Base-by-base conservation (phyloP, 1,284 basidiomycete species). In the Leccinum pallidistipes region DNA sequence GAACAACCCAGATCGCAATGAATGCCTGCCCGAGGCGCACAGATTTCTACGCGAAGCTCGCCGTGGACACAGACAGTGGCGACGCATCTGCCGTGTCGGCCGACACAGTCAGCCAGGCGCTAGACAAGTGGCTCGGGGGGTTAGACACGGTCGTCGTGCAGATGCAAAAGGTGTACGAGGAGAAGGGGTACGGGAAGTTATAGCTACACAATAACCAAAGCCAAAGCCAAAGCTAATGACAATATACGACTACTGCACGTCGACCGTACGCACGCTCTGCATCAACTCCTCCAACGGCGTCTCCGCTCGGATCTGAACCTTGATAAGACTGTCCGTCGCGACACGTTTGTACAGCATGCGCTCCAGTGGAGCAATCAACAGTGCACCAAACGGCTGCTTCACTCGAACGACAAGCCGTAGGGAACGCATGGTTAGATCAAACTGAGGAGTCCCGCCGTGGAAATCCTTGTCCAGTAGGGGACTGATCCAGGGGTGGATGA, bases 1-100 rank as follows among this genome's bases (percentile, higher is more conserved):
- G 11, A 32, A 36, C 24, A 67, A 67, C 2, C 1, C 43, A 45
- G 43, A 45, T 66, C 53, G 97, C 97, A 5, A 95, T 99, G 94
- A 97, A 92, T 72, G 95, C 96, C 0, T 98, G 95, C 79, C 97
- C 97, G 0, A 94, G 94, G 78, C 92, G 96, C 62, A 85, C 83
- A 16, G 89, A 89, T 68, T 97, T 99, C 78, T 98, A 95, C 77
- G 80, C 81, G 53, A 98, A 97, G 77, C 86, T 99, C 54, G 92
- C 92, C 21, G 81, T 86, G 5, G 88, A 90, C 66, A 84, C 86
- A 31, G 76, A 75, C 10, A 85, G 86, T 2, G 85, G 84, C 5
- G 71, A 11, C 18, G 43, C 43, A 45, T 21, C 77, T 8, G 64
- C 84, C 24, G 81, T 80, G 52, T 81, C 91, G 2, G 78, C 83